Conservation (phyloP, 1,284 basidiomycete genomes). For the Tylopilus orsonianus region DNA sequence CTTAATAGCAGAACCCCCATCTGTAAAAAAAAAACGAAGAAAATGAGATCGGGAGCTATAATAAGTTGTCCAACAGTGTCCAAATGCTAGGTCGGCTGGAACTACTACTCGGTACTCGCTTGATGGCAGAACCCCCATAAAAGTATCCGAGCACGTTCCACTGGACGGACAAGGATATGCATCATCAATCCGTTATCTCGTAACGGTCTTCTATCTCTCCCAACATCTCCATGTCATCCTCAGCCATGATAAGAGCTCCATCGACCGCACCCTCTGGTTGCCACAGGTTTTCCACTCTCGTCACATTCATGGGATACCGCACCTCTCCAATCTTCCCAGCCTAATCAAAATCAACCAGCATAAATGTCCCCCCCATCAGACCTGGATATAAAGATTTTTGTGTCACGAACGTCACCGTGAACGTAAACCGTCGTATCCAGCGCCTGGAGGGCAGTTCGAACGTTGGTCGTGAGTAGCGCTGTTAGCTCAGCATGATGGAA, state of each 20-base stretch:
- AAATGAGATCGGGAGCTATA: too few relatives aligned
- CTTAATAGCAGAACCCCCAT: too few relatives aligned
- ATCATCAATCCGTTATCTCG: too few relatives aligned
- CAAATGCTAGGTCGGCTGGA: too few relatives aligned
- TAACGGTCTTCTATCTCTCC: too few relatives aligned
- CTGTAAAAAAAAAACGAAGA: too few relatives aligned
- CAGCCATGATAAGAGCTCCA: not conserved
- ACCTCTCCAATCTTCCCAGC: slow-evolving; percentile 6
- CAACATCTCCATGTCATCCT: slow-evolving; percentile 6
- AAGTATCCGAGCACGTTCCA: too few relatives aligned
- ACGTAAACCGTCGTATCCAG: slow-evolving; percentile 17
- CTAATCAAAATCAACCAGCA: slow-evolving; percentile 24
- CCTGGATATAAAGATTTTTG: too few relatives aligned
- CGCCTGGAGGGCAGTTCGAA: not conserved
- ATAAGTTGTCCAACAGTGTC: too few relatives aligned
- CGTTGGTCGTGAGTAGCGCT: not conserved
- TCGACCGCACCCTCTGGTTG: slow-evolving; percentile 4
- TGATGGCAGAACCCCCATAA: too few relatives aligned
- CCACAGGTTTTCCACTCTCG: not conserved
- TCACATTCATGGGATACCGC: slow-evolving; percentile 16
- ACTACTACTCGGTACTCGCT: too few relatives aligned
- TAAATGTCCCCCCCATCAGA: slow-evolving; percentile 19
- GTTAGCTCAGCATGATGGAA: not conserved
- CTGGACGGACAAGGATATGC: too few relatives aligned
- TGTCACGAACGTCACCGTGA: slow-evolving; percentile 21